Percentiles rank a stretch among this genome's conserved stretches.
These are phyloP conservation scores for Colletotrichum brevisporum DNA, from an alignment of 2,329 filamentous ascomycete species.

Conservation along the genomic window DNA sequence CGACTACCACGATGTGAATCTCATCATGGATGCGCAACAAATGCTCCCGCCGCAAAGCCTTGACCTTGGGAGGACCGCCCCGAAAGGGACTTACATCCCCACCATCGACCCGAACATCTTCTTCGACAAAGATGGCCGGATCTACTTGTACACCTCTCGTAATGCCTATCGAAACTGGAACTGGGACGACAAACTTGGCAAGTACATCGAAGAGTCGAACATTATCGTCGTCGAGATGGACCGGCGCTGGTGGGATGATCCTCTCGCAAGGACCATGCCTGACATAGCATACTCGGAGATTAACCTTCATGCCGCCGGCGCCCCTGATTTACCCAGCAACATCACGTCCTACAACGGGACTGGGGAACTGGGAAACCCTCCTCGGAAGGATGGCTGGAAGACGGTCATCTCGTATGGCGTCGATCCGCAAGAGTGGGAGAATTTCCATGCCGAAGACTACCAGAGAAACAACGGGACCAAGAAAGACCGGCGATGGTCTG, in stretches of 20 bases:
- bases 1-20: conserved; percentile 53
- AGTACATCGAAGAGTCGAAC: conserved; percentile 55
- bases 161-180: conserved; percentile 56
- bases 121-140: conserved; percentile 41
- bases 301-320: conserved; percentile 47
- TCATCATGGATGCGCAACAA: conserved; percentile 54
- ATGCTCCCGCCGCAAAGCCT: conserved; percentile 50
- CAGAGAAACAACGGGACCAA: conserved; percentile 50
- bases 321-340: conserved; percentile 46
- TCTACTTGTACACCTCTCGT: conserved; percentile 49
- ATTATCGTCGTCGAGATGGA: conserved; percentile 54
- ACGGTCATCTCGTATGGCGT: conserved; percentile 53
- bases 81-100: conserved; percentile 53
- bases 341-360: conserved; percentile 53
- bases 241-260: conserved; percentile 53
- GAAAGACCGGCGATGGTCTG: conserved; percentile 54
- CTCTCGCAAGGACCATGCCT: conserved; percentile 51
- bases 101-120: conserved; percentile 44
- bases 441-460: conserved; percentile 53
- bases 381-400: conserved; percentile 54
- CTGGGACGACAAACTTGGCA: conserved; percentile 50
- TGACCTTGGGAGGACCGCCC: conserved; percentile 47
- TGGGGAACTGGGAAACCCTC: conserved; percentile 50
- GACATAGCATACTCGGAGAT: conserved; percentile 48
- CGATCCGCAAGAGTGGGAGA: conserved; percentile 53